Percentiles rank a stretch among this genome's conserved stretches.
These are phyloP conservation scores for Orbilia javanica DNA, from an alignment of 2,329 filamentous ascomycete genomes.

Conservation along the genomic window DNA sequence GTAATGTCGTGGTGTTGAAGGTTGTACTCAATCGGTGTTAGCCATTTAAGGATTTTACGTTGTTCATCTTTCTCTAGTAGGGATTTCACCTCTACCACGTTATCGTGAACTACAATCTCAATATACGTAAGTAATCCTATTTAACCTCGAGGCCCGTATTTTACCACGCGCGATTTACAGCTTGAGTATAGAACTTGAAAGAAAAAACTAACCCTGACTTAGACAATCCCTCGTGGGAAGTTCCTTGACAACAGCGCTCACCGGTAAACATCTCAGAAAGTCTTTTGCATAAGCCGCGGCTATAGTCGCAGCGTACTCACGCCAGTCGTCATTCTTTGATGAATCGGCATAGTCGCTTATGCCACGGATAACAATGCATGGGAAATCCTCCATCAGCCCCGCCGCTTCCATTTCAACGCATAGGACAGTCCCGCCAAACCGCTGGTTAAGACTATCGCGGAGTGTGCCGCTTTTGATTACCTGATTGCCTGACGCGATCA, in stretches of 20 bases:
- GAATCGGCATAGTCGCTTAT: slow-evolving; percentile 15
- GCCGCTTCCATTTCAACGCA: slow-evolving; percentile 22
- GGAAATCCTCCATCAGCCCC: background rate
- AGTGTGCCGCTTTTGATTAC: background rate
- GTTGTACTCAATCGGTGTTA: slow-evolving; percentile 1
- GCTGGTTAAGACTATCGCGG: background rate
- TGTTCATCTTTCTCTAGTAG: slow-evolving; percentile 11
- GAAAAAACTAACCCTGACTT: background rate
- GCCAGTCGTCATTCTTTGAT: background rate
- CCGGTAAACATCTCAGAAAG: slow-evolving; percentile 17
- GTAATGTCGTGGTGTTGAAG: background rate
- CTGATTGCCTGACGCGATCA: slow-evolving; percentile 15
- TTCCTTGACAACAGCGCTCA: background rate
- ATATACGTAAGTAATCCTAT: background rate
- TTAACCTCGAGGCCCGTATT: background rate
- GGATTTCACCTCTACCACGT: background rate
- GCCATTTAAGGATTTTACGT: slow-evolving; percentile 11
- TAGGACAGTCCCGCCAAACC: background rate
- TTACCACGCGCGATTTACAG: background rate
- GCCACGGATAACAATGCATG: slow-evolving; percentile 11
- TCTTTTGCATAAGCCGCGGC: slow-evolving; percentile 21
- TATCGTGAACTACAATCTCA: background rate
- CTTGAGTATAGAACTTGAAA: background rate
- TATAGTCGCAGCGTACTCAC: background rate
- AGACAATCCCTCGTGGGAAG: background rate